Percentiles rank a stretch among this genome's conserved stretches.
Evolutionary conservation across 2,329 filamentous ascomycete species (phyloP).

Genomic region (Chaetomium sp.): DNA sequence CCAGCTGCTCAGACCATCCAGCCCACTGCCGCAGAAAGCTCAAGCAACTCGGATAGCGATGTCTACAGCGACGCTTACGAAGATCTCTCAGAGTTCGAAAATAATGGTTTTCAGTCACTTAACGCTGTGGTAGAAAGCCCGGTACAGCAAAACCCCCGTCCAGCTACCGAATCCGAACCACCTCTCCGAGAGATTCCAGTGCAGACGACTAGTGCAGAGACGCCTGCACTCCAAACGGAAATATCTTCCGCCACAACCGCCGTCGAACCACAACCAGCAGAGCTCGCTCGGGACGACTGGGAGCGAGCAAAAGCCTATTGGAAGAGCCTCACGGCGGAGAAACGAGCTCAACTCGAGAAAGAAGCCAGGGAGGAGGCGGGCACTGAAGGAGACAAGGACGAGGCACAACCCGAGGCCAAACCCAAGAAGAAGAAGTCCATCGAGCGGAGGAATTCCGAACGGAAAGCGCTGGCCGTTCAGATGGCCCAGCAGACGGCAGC

Average conservation of each 20-base stretch:
- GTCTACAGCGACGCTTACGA: slow-evolving; percentile 78
- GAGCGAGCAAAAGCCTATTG: slow-evolving; percentile 69
- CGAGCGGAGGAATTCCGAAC: slow-evolving; percentile 47
- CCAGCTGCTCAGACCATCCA: not conserved
- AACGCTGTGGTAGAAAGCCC: slow-evolving; percentile 71
- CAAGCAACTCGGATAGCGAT: slow-evolving; percentile 33
- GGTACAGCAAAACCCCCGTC: slow-evolving; percentile 35
- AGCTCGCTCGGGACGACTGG: slow-evolving; percentile 57
- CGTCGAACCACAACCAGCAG: slow-evolving; percentile 21
- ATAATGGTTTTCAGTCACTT: slow-evolving; percentile 70
- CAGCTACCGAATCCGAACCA: not conserved
- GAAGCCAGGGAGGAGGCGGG: slow-evolving; percentile 59
- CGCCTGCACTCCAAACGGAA: slow-evolving; percentile 24
- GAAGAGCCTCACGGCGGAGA: slow-evolving; percentile 65
- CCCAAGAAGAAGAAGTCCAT: slow-evolving; percentile 47
- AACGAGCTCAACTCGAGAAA: slow-evolving; percentile 62
- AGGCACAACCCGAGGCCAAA: slow-evolving; percentile 38
- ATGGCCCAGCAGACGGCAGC: slow-evolving; percentile 66
- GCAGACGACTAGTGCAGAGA: slow-evolving; percentile 30
- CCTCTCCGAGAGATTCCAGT: not conserved
- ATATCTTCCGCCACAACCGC: slow-evolving; percentile 28
- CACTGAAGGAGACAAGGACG: slow-evolving; percentile 50
- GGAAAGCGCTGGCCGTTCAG: slow-evolving; percentile 37
- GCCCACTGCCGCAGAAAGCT: slow-evolving; percentile 13
- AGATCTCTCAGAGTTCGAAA: slow-evolving; percentile 66